Evolutionary conservation across 2,329 filamentous ascomycete species (phyloP).

Genomic region (Penicillium sp.): DNA sequence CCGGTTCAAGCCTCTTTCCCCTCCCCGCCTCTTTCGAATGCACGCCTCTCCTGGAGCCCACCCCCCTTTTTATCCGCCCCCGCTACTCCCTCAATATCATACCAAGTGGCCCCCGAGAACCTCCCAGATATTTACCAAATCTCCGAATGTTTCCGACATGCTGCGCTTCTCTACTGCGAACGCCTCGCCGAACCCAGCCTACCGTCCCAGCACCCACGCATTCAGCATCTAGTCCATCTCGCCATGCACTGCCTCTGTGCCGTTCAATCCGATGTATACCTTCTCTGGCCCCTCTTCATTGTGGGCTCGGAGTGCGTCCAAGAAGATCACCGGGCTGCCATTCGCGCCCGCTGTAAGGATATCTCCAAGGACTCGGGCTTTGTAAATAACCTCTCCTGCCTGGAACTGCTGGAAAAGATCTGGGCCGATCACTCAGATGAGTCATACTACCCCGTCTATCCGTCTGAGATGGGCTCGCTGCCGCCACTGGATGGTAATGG

Average conservation of each 20-base stretch:
- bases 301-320: constrained; percentile 87
- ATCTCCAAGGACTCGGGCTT: constrained; percentile 89
- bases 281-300: constrained; percentile 92
- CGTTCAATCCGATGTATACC: constrained; percentile 81
- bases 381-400: constrained; percentile 85
- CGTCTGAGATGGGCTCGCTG: constrained; percentile 22
- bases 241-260: constrained; percentile 82
- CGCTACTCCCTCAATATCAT: constrained; percentile 29
- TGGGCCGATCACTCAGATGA: constrained; percentile 61
- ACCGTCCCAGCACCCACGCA: constrained; percentile 73
- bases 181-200: constrained; percentile 77
- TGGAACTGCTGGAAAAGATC: constrained; percentile 82
- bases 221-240: constrained; percentile 80
- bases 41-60: constrained; percentile 22
- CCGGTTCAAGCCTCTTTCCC: constrained; percentile 25
- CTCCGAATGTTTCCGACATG: constrained; percentile 87
- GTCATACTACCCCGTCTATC: constrained; percentile 29
- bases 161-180: constrained; percentile 86
- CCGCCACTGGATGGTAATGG: constrained; percentile 22
- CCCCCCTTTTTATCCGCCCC: constrained; percentile 37
- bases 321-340: constrained; percentile 74
- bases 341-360: constrained; percentile 78
- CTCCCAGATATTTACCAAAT: constrained; percentile 76
- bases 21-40: constrained; percentile 26
- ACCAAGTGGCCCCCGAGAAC: constrained; percentile 59